Evolutionary conservation across 2,329 filamentous ascomycete genomes (phyloP).

Genomic region (Alternaria incomplexa): DNA sequence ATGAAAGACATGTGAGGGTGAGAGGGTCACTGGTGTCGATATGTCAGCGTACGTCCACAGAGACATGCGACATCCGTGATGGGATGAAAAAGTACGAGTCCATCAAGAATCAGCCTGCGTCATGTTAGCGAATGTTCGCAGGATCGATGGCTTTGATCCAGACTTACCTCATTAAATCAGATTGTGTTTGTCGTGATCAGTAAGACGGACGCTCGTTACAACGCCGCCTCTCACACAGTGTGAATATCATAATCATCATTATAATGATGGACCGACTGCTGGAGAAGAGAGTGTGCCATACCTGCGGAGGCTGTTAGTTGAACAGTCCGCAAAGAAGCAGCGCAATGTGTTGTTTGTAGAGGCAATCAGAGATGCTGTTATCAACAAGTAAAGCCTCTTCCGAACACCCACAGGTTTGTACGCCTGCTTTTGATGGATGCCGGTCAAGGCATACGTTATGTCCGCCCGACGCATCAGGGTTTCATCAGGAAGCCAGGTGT

Average conservation of each 20-base stretch:
- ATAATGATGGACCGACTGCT: slow-evolving; percentile 54
- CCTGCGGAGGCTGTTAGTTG: slow-evolving; percentile 38
- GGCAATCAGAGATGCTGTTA: slow-evolving; percentile 70
- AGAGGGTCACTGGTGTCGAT: slow-evolving; percentile 8
- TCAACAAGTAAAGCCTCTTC: slow-evolving; percentile 68
- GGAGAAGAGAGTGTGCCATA: slow-evolving; percentile 32
- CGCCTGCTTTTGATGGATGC: slow-evolving; percentile 62
- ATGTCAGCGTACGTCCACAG: slow-evolving; percentile 31
- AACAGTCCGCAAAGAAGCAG: slow-evolving; percentile 6
- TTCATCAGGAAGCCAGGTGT: slow-evolving; percentile 57
- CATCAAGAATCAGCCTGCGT: slow-evolving; percentile 48
- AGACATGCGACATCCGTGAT: slow-evolving; percentile 11
- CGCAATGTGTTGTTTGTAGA: slow-evolving; percentile 9
- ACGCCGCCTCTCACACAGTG: slow-evolving; percentile 68
- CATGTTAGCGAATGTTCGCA: slow-evolving; percentile 27
- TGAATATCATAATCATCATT: slow-evolving; percentile 73
- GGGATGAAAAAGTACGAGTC: slow-evolving; percentile 25
- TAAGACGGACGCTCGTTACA: slow-evolving; percentile 55
- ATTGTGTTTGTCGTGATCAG: slow-evolving; percentile 69
- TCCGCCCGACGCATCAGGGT: slow-evolving; percentile 74
- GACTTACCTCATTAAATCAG: slow-evolving; percentile 72
- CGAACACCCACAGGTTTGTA: slow-evolving; percentile 69
- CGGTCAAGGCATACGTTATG: slow-evolving; percentile 62
- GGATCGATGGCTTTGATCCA: not conserved
- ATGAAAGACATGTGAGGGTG: not conserved